These are phyloP conservation scores for Vigna unguiculata DNA, from an alignment of 306 rosid species.

Conservation along the genomic window DNA sequence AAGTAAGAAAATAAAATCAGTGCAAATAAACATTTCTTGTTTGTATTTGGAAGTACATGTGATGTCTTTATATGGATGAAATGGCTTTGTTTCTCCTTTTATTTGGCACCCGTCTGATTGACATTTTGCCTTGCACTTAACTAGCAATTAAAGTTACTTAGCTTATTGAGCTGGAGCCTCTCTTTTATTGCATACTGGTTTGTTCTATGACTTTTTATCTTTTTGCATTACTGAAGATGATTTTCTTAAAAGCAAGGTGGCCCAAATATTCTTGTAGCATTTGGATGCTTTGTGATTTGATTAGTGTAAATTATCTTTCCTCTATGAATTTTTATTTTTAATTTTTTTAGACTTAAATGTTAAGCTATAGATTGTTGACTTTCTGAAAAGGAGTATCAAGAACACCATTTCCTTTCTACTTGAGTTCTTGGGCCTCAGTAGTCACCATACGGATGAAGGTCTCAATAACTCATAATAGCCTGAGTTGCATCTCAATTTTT, in stretches of 20 bases:
- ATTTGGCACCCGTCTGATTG: not conserved
- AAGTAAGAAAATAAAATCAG: not conserved
- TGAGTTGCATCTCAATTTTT: not conserved
- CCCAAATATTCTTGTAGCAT: conserved; percentile 35
- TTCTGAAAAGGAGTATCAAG: conserved; percentile 4
- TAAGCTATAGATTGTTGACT: conserved; percentile 7
- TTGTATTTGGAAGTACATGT: not conserved
- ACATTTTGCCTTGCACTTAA: not conserved
- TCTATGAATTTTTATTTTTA: not conserved
- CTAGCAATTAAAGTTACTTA: not conserved
- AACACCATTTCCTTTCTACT: conserved; percentile 9
- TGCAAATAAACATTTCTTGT: conserved; percentile 7
- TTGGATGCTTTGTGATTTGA: not conserved
- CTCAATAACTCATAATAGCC: conserved; percentile 1
- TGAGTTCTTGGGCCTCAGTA: conserved; percentile 1
- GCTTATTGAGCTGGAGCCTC: not conserved
- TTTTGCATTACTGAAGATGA: not conserved
- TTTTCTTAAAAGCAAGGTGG: conserved; percentile 1
- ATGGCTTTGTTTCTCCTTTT: conserved; percentile 4
- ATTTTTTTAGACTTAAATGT: not conserved
- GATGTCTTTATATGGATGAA: not conserved
- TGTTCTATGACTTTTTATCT: conserved; percentile 10
- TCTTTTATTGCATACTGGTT: conserved; percentile 18
- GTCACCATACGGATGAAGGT: conserved; percentile 26
- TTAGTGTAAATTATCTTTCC: conserved; percentile 20